Evolutionary conservation across 805 yeast species (phyloP).

Genomic region (Brettanomyces naardenensis): DNA sequence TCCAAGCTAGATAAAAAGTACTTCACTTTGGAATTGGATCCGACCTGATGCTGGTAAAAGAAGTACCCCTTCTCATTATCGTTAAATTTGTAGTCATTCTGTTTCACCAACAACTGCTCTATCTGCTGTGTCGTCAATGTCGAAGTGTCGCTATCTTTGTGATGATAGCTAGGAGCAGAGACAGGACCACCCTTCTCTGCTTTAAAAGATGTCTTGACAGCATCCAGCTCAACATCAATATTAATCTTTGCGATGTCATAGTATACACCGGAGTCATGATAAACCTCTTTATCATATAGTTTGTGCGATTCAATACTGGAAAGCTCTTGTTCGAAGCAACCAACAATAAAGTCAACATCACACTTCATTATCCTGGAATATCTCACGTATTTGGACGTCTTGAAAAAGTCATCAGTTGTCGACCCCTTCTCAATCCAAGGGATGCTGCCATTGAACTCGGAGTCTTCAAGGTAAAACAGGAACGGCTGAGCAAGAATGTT

Average conservation of each 20-base stretch:
- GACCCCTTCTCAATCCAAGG: slow-evolving; percentile 41
- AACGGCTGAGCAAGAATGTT: slow-evolving; percentile 26
- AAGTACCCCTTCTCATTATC: slow-evolving; percentile 42
- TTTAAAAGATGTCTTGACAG: slow-evolving; percentile 27
- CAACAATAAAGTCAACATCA: slow-evolving; percentile 41
- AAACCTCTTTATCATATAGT: slow-evolving; percentile 46
- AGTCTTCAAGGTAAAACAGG: slow-evolving; percentile 17
- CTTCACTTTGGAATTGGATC: slow-evolving; percentile 56
- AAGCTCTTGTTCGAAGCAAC: slow-evolving; percentile 56
- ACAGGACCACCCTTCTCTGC: slow-evolving; percentile 26
- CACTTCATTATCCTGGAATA: slow-evolving; percentile 70
- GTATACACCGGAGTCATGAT: slow-evolving; percentile 44
- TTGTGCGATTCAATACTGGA: slow-evolving; percentile 39
- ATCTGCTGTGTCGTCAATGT: slow-evolving; percentile 18
- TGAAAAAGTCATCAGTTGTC: slow-evolving; percentile 18
- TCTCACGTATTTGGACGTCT: slow-evolving; percentile 26
- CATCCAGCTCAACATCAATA: slow-evolving; percentile 39
- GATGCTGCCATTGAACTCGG: slow-evolving; percentile 31
- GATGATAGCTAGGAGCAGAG: slow-evolving; percentile 44
- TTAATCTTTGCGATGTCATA: slow-evolving; percentile 46
- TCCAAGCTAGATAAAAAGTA: slow-evolving; percentile 76
- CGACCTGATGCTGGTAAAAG: slow-evolving; percentile 60
- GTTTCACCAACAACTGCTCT: slow-evolving; percentile 14
- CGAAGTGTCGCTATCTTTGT: slow-evolving; percentile 32
- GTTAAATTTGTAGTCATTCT: slow-evolving; percentile 4